phyloP scores from a whole-genome alignment of 495 filamentous ascomycete genomes.

The Astrocystis sublimbata region DNA sequence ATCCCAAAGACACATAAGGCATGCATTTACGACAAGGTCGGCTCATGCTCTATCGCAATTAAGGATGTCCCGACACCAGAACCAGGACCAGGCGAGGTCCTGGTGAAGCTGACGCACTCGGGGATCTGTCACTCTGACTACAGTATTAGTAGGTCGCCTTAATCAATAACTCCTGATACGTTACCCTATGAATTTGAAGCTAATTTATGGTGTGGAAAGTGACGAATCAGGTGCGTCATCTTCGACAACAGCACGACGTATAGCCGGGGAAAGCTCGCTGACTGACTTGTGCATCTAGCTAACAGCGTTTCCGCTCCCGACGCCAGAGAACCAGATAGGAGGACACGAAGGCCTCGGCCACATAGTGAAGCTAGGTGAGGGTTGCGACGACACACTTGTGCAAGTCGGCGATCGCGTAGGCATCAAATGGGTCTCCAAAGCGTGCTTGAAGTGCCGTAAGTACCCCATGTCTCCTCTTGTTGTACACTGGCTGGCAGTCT shows the following conservation, averaged over 20 bases:
- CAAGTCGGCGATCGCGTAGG: conserved; percentile 69
- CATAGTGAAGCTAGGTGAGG: conserved; percentile 61
- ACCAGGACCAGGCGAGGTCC: conserved; percentile 63
- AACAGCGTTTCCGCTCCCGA: conserved; percentile 60
- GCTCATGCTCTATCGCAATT: conserved; percentile 66
- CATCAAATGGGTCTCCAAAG: conserved; percentile 52
- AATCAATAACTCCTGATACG: neutral
- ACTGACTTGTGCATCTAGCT: conserved; percentile 50
- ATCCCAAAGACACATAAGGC: conserved; percentile 70
- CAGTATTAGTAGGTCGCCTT: conserved; percentile 11
- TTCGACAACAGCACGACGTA: neutral
- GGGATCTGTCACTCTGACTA: conserved; percentile 71
- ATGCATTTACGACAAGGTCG: conserved; percentile 67
- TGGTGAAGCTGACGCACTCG: conserved; percentile 70
- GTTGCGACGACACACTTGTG: conserved; percentile 52
- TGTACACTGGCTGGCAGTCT: no score
- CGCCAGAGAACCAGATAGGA: conserved; percentile 64
- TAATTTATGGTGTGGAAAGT: conserved; percentile 2
- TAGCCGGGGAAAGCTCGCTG: neutral
- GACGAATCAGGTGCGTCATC: conserved; percentile 14
- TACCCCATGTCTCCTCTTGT: neutral
- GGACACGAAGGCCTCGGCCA: conserved; percentile 64
- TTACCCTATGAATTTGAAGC: neutral
- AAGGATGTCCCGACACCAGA: conserved; percentile 66
- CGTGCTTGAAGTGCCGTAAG: conserved; percentile 13